Base-by-base conservation (phyloP, 2,329 filamentous ascomycete species). In the Clarireedia hainanense region DNA sequence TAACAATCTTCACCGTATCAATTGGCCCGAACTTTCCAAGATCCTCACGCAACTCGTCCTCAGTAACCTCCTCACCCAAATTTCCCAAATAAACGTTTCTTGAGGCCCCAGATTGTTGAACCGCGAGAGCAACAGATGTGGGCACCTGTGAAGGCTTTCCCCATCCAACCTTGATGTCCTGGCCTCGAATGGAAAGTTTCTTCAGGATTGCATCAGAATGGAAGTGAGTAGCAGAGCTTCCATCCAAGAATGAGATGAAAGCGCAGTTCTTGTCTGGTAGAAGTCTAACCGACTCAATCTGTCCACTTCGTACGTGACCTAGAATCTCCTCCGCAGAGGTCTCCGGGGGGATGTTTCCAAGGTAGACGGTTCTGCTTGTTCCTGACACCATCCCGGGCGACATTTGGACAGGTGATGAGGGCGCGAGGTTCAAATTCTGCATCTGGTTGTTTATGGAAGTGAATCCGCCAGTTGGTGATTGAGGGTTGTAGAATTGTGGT, bases 91-190 rank as follows among this genome's bases (percentile, higher is more conserved):
- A 99, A 36, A 99, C 94, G 69, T 99, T 99, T 62, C 94, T 84
- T 17, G 94, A 99, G 30, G 94, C 94, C 52, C 91, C 91, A 12
- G 91, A 96, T 73, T 99, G 94, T 75, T 99, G 94, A 34, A 97
- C 94, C 47, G 94, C 92, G 57, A 97, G 79, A n/a, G 91, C 91
- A 47, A 99, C 94, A 2, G 94, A 97, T 2, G 92, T 97, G 3
- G 94, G 94, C 0, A 99, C 94, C 73, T 96, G 92, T 3, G 94
- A 97, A 34, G 94, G 92, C 75, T 99, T 99, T 61, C 94, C 94
- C 94, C 94, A 99, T 60, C 94, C 94, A 67, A 99, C 91, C 79
- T 99, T 99, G 78, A 99, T 96, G 71, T 99, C 94, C 76, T 97
- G 94, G 26, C 92, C 92, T 74, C 95, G 91, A 76, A 99, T 95